phyloP scores from a whole-genome alignment of 1,139 yeast genomes.

The Eremothecium cymbalariae region DNA sequence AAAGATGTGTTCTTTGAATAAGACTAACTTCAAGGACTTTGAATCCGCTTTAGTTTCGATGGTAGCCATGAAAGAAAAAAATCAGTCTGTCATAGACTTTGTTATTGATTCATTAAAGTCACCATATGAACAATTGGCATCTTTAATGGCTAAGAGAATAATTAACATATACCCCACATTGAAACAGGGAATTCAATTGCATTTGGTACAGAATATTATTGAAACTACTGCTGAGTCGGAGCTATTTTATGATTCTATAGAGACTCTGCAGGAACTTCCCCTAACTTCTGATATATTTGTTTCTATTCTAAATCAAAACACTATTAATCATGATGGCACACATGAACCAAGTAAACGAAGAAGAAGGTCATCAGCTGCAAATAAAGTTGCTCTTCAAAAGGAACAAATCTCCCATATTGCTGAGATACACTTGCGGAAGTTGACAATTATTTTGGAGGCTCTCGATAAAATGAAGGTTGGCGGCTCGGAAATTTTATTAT shows the following conservation, averaged over 20 bases:
- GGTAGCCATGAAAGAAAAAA: slow-evolving; percentile 52
- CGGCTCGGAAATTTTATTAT: slow-evolving; percentile 45
- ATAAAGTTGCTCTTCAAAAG: slow-evolving; percentile 66
- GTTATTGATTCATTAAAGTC: slow-evolving; percentile 46
- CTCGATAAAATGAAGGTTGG: slow-evolving; percentile 44
- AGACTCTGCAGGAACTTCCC: slow-evolving; percentile 43
- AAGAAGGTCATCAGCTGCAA: slow-evolving; percentile 68
- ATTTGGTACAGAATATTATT: slow-evolving; percentile 50
- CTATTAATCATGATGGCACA: slow-evolving; percentile 35
- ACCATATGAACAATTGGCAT: slow-evolving; percentile 45
- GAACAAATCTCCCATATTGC: slow-evolving; percentile 68
- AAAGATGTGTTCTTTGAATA: slow-evolving; percentile 39
- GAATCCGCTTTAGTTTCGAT: slow-evolving; percentile 49
- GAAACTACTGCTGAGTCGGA: slow-evolving; percentile 43
- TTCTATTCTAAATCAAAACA: slow-evolving; percentile 43
- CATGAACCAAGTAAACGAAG: slow-evolving; percentile 55
- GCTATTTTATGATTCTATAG: slow-evolving; percentile 46
- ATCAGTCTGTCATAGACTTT: slow-evolving; percentile 51
- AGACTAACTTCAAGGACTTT: slow-evolving; percentile 43
- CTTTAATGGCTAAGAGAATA: slow-evolving; percentile 45
- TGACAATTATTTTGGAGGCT: slow-evolving; percentile 73
- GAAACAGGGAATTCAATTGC: slow-evolving; percentile 50
- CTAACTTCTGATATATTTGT: slow-evolving; percentile 41
- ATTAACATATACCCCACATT: slow-evolving; percentile 46
- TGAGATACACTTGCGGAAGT: slow-evolving; percentile 63